Base-by-base conservation (phyloP, 2,329 filamentous ascomycete genomes). In the Rutstroemia sp. region DNA sequence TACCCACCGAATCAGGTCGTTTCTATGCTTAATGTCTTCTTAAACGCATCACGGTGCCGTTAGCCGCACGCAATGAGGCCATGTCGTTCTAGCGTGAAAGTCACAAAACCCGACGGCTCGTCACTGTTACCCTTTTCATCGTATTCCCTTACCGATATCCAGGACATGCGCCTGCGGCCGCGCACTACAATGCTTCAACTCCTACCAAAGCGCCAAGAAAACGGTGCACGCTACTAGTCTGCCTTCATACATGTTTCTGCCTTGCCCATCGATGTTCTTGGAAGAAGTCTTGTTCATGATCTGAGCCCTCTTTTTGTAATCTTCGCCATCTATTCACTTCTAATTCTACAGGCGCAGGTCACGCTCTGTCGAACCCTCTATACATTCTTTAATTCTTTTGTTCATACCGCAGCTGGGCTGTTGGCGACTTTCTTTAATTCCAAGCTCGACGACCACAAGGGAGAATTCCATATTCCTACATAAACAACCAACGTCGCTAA, bases 341-440 rank as follows among this genome's bases (percentile, higher is more conserved):
- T 51, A 48, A 48, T 62, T 64, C 61, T 65, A 57, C 57, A 66
- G 61, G 56, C 66, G 66, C 65, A 55, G 62, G 66, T 62, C 66
- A 66, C 64, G 61, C 62, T 64, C 61, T 56, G 58, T 61, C 58
- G 40, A 40, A 57, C 17, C 12, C 40, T 42, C 61, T 52, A 59
- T 16, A 61, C 56, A 23, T 23, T 23, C 23, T 3, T 23, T 23
- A 23, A 23, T 57, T 63, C 59, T 48, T 65, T 64, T 51, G 50
- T 60, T 56, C 40, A 51, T 52, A 58, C 54, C 60, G 67, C 64
- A 63, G 64, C 64, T 66, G 64, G 63, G 58, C 65, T 65, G 60
- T 66, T 63, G 56, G 60, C 5, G 50, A 58, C 54, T 30, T 58
- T 53, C 56, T 50, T 63, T 63, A 53, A 49, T 58, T 54, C 39